These are phyloP conservation scores for Aspergillus tanneri DNA, from an alignment of 2,329 filamentous ascomycete species.

Conservation along the genomic window DNA sequence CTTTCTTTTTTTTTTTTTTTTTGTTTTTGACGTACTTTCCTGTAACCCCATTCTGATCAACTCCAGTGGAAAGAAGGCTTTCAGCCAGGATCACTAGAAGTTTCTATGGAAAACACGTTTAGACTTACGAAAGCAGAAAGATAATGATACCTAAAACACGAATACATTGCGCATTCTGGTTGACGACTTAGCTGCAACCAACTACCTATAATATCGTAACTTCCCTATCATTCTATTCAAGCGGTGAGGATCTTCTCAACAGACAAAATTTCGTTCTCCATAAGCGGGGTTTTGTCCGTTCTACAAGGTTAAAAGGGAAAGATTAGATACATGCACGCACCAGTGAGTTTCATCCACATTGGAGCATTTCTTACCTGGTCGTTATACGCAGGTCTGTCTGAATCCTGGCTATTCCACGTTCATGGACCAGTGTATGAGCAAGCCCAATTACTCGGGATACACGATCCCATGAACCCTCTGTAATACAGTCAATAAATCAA, in stretches of 20 bases:
- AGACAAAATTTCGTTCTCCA: constrained; percentile 67
- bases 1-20: too few species aligned
- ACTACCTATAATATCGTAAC: too few species aligned
- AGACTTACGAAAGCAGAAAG: not conserved
- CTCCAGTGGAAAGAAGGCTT: not conserved
- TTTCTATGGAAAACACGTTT: too few species aligned
- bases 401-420: constrained; percentile 70
- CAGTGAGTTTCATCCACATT: not conserved
- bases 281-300: constrained; percentile 76
- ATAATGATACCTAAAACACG: not conserved
- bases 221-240: too few species aligned
- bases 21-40: too few species aligned
- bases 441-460: constrained; percentile 77
- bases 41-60: too few species aligned
- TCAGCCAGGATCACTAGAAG: too few species aligned
- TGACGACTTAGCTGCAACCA: too few species aligned
- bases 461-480: constrained; percentile 84
- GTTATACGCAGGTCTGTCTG: constrained; percentile 83
- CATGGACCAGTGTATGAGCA: constrained; percentile 71
- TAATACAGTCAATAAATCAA: not conserved
- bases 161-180: too few species aligned
- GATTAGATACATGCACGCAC: not conserved
- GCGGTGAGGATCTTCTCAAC: constrained; percentile 51
- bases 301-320: constrained; percentile 41
- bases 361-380: constrained; percentile 55